A percentile compares a stretch with the other conserved stretches of the same genome.
Conservation (phyloP, 345 rosid genomes). For the Populus alba region DNA sequence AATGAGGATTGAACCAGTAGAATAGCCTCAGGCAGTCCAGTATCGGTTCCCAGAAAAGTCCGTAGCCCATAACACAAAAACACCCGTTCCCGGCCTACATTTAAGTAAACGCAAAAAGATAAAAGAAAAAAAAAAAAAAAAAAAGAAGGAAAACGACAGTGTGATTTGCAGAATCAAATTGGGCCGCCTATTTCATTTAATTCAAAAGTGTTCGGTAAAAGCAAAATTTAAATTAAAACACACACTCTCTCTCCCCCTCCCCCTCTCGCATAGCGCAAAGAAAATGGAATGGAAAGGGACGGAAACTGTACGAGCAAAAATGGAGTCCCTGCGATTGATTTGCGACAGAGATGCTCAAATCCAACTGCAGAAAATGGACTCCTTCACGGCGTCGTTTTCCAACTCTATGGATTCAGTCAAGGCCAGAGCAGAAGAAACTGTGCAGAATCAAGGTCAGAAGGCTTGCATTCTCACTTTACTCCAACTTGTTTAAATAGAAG, state of each 20-base stretch:
- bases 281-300: slow-evolving; percentile 25
- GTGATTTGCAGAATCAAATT: no score
- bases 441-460: slow-evolving; percentile 49
- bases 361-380: slow-evolving; percentile 46
- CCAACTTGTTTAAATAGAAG: not conserved
- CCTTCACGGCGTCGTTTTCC: slow-evolving; percentile 44
- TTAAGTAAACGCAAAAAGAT: no score
- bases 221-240: not conserved
- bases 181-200: not conserved
- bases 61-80: no score
- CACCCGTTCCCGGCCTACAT: no score
- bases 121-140: no score
- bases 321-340: slow-evolving; percentile 53
- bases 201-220: not conserved
- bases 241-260: not conserved
- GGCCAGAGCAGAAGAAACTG: slow-evolving; percentile 46
- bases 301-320: slow-evolving; percentile 36
- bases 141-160: no score
- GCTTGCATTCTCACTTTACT: not conserved
- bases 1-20: no score
- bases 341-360: slow-evolving; percentile 40
- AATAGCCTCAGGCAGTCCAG: no score
- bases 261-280: not conserved
- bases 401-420: slow-evolving; percentile 44
- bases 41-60: no score